A percentile compares a stretch with the other conserved stretches of the same genome.
Conservation (phyloP, 257 asterid species). For the Buddleja alternifolia region DNA sequence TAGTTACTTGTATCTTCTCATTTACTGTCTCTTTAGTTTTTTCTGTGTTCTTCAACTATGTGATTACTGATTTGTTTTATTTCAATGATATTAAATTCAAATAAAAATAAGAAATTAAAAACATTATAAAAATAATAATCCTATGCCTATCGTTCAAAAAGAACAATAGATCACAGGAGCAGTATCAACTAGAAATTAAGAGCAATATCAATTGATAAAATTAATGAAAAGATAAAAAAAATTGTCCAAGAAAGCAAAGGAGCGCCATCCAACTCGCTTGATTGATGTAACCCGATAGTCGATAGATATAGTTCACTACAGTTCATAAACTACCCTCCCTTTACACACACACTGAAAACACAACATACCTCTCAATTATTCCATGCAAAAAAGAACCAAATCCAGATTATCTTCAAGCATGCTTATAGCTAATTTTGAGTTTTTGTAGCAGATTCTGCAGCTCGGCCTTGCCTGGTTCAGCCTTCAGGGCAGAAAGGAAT, state of each 20-base stretch:
- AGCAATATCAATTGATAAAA: background rate
- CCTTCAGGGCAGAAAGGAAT: conserved; percentile 36
- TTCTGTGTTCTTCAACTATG: too few relatives aligned
- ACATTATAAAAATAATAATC: too few relatives aligned
- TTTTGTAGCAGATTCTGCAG: conserved; percentile 58
- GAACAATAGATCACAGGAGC: too few relatives aligned
- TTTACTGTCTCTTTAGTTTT: too few relatives aligned
- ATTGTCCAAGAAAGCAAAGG: background rate
- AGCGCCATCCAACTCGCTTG: background rate
- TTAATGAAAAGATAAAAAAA: conserved; percentile 18
- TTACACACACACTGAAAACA: conserved; percentile 20
- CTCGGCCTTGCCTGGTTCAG: conserved; percentile 66
- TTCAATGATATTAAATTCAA: too few relatives aligned
- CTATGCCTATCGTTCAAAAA: too few relatives aligned
- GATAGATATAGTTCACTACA: background rate
- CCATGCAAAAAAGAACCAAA: background rate
- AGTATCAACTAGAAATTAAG: background rate
- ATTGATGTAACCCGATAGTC: background rate
- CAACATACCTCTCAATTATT: background rate
- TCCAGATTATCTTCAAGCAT: conserved; percentile 44
- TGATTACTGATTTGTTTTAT: too few relatives aligned
- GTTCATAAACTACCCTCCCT: conserved; percentile 18
- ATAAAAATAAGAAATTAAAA: too few relatives aligned
- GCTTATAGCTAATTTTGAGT: conserved; percentile 86
- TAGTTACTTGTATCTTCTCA: too few relatives aligned